Evolutionary conservation across 768 basidiomycete genomes (phyloP).

Genomic region (Russula dissimulans): DNA sequence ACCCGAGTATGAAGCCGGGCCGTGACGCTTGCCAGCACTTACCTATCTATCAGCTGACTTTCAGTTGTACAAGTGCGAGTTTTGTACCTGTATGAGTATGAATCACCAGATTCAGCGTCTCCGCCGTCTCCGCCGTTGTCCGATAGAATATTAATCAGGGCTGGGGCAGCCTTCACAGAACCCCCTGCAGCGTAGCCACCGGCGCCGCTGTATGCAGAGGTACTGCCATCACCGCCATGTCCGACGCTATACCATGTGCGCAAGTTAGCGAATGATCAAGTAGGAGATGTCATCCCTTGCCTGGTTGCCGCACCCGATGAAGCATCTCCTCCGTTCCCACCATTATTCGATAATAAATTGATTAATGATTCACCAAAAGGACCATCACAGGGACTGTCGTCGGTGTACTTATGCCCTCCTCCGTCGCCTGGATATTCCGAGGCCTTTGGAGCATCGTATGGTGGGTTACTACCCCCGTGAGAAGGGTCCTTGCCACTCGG

Average conservation of each 20-base stretch:
- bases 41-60: not conserved
- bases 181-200: constrained; percentile 16
- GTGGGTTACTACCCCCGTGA: not conserved
- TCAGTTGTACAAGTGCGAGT: not conserved
- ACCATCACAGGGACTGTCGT: not conserved
- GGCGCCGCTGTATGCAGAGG: constrained; percentile 3
- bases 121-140: constrained; percentile 24
- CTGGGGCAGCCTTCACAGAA: constrained; percentile 8
- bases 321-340: constrained; percentile 23
- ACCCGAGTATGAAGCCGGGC: constrained; percentile 5
- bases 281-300: not conserved
- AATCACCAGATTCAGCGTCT: constrained; percentile 3
- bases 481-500: not conserved
- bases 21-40: not conserved
- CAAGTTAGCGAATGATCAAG: not conserved
- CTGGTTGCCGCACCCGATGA: constrained; percentile 19
- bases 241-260: not conserved
- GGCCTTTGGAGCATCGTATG: not conserved
- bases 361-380: constrained; percentile 18
- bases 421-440: not conserved
- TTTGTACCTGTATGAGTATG: constrained; percentile 7
- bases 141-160: constrained; percentile 27
- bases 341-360: constrained; percentile 28
- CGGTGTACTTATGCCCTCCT: not conserved
- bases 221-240: not conserved